Base-by-base conservation (phyloP, 2,329 filamentous ascomycete genomes). In the Fusarium austroafricanum region DNA sequence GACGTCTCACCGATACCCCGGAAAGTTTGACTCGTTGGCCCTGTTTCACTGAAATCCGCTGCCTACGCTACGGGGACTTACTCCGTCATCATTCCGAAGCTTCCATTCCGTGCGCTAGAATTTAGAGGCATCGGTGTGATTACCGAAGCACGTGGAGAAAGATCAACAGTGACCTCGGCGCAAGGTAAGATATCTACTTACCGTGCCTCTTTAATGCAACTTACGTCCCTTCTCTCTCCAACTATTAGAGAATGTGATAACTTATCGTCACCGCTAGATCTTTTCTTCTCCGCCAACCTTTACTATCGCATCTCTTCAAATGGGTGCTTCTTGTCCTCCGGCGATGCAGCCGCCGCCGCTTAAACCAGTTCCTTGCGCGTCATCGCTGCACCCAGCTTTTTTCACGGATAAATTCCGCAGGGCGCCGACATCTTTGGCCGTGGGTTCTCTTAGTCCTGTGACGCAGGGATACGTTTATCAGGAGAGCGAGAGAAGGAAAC, bases 371-470 rank as follows among this genome's bases (percentile, higher is more conserved):
- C 61, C 63, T 46, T 68, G 64, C 75, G 81, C 87, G 11, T 87
- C 91, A 2, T 83, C 82, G 38, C 81, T 87, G 26, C 92, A 94
- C 69, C 92, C 92, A 0, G 91, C 93, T 2, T 94, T 94, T 79
- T 93, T 94, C 79, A 91, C 90, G 0, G 82, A 87, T 29, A 83
- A 83, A 51, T 79, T 92, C 50, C 85, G 85, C 59, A 86, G 84
- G 71, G 83, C 85, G 4, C 85, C 88, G 7, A 80, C 83, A 21
- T 70, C 59, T 39, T 60, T 68, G 60, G 73, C 71, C 23, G 54
- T 63, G 9, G 71, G 55, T 14, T 23, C 55, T 15, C 9, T 69
- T 11, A 88, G 77, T 63, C 88, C 88, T 0, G 84, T 89, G 5
- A 87, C 87, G 18, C 79, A 84, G 40, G 88, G 88, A 2, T 90